Percentiles rank a stretch among this genome's conserved stretches.
These are phyloP conservation scores for Platanthera guangdongensis DNA, from an alignment of 106 monocot species.

Conservation along the genomic window DNA sequence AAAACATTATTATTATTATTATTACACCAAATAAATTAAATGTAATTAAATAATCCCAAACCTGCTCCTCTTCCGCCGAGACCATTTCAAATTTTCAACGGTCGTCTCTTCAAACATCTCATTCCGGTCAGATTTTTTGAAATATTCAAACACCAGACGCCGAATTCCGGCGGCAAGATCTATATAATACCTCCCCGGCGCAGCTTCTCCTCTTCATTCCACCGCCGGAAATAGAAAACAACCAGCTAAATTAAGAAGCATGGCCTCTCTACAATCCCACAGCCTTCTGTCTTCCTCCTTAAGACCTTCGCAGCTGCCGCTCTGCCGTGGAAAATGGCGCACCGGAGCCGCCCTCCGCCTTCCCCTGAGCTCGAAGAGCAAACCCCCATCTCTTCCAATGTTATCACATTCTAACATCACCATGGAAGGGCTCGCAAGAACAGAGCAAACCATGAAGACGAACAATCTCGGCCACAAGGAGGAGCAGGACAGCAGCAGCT, in stretches of 20 bases:
- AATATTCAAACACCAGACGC: too few relatives aligned
- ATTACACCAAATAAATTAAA: too few relatives aligned
- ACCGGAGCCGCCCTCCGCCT: not conserved
- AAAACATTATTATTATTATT: too few relatives aligned
- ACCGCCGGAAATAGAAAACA: not conserved
- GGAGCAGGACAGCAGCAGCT: not conserved
- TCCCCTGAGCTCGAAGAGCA: not conserved
- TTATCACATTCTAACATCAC: too few relatives aligned
- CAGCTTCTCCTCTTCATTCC: not conserved
- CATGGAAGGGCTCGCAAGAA: not conserved
- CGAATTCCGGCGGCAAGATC: not conserved
- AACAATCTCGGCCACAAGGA: not conserved
- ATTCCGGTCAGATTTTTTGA: too few relatives aligned
- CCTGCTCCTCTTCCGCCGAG: too few relatives aligned
- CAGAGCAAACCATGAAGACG: not conserved
- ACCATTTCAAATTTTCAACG: too few relatives aligned
- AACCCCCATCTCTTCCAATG: not conserved
- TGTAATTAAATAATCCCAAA: too few relatives aligned
- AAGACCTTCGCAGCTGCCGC: not conserved
- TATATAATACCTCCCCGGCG: not conserved
- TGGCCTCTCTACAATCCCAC: not conserved
- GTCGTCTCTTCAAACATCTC: too few relatives aligned
- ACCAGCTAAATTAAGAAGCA: not conserved
- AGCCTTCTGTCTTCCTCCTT: not conserved
- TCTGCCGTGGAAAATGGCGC: not conserved